phyloP scores from a whole-genome alignment of 2,329 filamentous ascomycete species.

The Dothiorella sarmentorum region DNA sequence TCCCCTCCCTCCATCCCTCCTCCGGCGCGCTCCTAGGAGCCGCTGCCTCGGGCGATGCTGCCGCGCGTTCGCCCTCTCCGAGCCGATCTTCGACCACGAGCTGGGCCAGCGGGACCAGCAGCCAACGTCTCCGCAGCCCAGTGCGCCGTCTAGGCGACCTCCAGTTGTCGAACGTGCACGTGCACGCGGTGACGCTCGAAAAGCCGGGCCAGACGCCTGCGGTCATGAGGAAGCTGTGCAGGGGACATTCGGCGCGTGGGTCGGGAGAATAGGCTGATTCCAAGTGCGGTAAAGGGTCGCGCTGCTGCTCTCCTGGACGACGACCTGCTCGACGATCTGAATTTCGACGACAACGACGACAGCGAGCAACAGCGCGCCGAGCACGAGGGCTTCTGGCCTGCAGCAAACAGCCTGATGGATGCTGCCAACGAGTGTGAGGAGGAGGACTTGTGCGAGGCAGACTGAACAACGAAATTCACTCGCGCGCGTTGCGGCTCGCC shows the following conservation, averaged over 20 bases:
- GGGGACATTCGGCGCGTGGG: neutral
- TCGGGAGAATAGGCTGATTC: neutral
- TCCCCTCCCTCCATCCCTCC: too few species aligned
- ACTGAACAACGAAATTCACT: conserved; percentile 10
- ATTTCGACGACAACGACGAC: neutral
- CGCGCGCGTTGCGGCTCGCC: conserved; percentile 2
- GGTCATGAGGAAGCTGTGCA: neutral
- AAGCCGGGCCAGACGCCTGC: neutral
- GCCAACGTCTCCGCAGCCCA: neutral
- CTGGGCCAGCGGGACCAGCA: neutral
- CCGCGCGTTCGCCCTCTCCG: neutral
- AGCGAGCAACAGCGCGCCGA: neutral
- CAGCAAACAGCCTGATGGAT: neutral
- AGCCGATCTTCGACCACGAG: neutral
- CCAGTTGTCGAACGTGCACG: neutral
- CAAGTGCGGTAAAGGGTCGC: neutral
- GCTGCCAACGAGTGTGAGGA: neutral
- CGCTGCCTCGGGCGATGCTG: too few species aligned
- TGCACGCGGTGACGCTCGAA: neutral
- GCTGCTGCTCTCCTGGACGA: neutral
- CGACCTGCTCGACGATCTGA: neutral
- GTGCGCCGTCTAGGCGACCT: neutral
- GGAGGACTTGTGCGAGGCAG: neutral
- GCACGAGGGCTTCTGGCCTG: neutral
- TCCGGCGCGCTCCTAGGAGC: too few species aligned